Evolutionary conservation across 2,329 filamentous ascomycete genomes (phyloP).

Genomic region (Aureobasidium musti): DNA sequence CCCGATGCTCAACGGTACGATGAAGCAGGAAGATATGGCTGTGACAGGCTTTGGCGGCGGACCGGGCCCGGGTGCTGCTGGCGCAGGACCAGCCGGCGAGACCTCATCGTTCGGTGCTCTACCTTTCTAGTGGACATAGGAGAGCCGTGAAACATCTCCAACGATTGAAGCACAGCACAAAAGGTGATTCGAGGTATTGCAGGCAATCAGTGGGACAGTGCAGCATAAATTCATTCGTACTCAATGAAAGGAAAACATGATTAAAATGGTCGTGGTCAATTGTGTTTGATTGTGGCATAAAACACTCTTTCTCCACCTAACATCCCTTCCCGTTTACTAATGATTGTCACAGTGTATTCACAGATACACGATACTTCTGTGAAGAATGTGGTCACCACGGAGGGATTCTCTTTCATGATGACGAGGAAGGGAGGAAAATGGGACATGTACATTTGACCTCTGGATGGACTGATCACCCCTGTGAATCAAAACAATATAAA

Average conservation of each 20-base stretch:
- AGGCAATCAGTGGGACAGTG: neutral
- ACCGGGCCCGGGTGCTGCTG: conserved; percentile 28
- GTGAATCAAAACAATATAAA: neutral
- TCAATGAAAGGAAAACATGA: neutral
- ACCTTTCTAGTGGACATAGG: neutral
- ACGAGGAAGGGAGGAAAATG: neutral
- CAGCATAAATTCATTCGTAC: neutral
- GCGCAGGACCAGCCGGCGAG: conserved; percentile 15
- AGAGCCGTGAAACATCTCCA: neutral
- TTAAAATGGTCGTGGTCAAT: neutral
- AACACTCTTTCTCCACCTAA: neutral
- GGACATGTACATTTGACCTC: neutral
- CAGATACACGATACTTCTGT: no score
- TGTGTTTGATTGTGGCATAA: neutral
- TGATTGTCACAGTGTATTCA: no score
- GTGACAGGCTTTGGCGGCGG: conserved; percentile 31
- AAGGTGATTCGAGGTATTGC: neutral
- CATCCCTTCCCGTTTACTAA: no score
- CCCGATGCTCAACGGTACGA: conserved; percentile 78
- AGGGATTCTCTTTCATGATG: no score
- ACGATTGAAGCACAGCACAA: neutral
- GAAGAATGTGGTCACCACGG: no score
- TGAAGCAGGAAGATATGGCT: conserved; percentile 42
- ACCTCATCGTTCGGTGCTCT: conserved; percentile 16
- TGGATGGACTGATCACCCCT: neutral